phyloP scores from a whole-genome alignment of 108 stramenopile species.

The Thalassiosira profunda region DNA sequence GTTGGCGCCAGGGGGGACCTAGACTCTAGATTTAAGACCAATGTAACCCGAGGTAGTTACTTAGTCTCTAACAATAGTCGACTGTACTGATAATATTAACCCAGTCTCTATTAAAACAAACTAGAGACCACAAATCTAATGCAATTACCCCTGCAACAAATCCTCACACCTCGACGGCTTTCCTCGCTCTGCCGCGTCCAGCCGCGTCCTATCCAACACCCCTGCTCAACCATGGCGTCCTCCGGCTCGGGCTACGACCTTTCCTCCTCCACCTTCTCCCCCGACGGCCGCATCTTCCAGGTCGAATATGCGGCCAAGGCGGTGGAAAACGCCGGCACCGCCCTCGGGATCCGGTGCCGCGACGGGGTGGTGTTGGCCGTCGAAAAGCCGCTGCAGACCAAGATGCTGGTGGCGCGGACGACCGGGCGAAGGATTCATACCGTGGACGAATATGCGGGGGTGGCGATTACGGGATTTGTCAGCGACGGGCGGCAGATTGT shows the following conservation, averaged over 20 bases:
- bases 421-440: conserved; percentile 83
- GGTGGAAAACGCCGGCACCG: conserved; percentile 93
- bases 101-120: too few relatives aligned
- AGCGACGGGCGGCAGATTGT: conserved; percentile 97
- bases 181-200: too few relatives aligned
- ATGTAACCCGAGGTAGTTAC: too few relatives aligned
- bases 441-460: conserved; percentile 72
- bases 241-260: conserved; percentile 95
- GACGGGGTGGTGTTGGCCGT: conserved; percentile 98
- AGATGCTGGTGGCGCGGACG: conserved; percentile 88
- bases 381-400: conserved; percentile 91
- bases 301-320: conserved; percentile 96
- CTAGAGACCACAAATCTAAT: too few relatives aligned
- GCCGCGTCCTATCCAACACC: too few relatives aligned
- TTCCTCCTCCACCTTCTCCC: conserved; percentile 96
- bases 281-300: conserved; percentile 99
- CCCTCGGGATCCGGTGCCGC: conserved; percentile 94
- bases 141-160: too few relatives aligned
- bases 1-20: too few relatives aligned
- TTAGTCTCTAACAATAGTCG: too few relatives aligned
- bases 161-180: too few relatives aligned
- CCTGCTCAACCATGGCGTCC: conserved; percentile 77
- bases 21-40: too few relatives aligned
- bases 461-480: conserved; percentile 94
- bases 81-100: too few relatives aligned